Conservation (phyloP, 345 rosid species). For the Eucalyptus tenuipes region DNA sequence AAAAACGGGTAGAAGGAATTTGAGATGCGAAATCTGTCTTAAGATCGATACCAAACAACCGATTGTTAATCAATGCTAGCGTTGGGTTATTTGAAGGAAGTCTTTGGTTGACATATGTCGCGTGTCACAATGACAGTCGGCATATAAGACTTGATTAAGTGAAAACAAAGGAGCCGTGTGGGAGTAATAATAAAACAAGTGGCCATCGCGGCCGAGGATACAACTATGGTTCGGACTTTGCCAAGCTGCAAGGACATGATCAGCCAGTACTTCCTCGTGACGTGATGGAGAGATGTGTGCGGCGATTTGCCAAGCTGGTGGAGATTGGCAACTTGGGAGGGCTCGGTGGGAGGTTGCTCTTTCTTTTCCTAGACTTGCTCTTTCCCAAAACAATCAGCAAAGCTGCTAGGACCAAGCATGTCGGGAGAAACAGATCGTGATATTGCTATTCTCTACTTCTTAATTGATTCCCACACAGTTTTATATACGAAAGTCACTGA, state of each 20-base stretch:
- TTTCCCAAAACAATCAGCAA: background rate
- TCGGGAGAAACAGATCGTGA: background rate
- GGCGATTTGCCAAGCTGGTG: conserved; percentile 23
- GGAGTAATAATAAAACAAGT: conserved; percentile 7
- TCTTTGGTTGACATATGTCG: too few relatives aligned
- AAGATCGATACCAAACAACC: too few relatives aligned
- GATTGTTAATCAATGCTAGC: too few relatives aligned
- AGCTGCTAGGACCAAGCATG: background rate
- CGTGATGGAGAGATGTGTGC: conserved; percentile 16
- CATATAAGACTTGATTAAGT: background rate
- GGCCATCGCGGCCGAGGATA: conserved; percentile 30
- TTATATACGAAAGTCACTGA: background rate
- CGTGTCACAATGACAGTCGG: too few relatives aligned
- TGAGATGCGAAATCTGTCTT: too few relatives aligned
- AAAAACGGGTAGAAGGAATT: background rate
- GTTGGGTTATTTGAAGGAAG: too few relatives aligned
- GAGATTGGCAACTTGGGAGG: conserved; percentile 28
- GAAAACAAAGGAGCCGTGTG: background rate
- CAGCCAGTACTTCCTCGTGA: conserved; percentile 17
- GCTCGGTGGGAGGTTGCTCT: conserved; percentile 29
- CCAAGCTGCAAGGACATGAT: conserved; percentile 32
- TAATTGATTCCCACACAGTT: background rate
- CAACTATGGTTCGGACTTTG: conserved; percentile 22
- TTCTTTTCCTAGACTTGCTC: background rate
- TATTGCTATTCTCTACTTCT: background rate